Conservation (phyloP, 2,329 filamentous ascomycete genomes). For the Mollisia scopiformis region DNA sequence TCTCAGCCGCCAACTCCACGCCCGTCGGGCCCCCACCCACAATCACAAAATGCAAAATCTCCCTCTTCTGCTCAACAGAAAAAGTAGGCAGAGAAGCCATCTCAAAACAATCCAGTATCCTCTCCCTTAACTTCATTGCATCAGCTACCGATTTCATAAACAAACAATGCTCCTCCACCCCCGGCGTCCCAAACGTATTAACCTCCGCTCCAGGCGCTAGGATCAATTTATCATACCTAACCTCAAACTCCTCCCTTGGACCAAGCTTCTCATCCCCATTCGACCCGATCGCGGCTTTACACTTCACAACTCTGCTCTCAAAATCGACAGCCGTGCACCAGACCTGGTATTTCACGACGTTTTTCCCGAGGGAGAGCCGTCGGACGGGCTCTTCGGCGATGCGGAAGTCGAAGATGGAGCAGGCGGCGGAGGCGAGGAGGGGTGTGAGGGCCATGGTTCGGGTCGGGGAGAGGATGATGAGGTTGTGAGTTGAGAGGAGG, state of each 20-base stretch:
- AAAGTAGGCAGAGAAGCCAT: constrained; percentile 66
- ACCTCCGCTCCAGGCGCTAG: constrained; percentile 44
- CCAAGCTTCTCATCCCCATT: constrained; percentile 17
- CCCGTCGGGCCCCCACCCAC: constrained; percentile 73
- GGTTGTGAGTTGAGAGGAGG: constrained; percentile 34
- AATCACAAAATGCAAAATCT: constrained; percentile 73
- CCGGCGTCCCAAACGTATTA: constrained; percentile 79
- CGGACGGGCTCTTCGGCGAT: constrained; percentile 48
- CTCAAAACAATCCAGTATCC: constrained; percentile 68
- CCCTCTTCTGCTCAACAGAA: constrained; percentile 53
- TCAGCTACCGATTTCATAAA: constrained; percentile 85
- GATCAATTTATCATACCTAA: constrained; percentile 46
- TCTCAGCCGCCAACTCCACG: constrained; percentile 72
- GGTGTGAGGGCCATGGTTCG: constrained; percentile 48
- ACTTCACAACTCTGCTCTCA: constrained; percentile 36
- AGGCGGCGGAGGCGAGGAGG: constrained; percentile 47
- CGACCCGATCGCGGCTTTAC: constrained; percentile 39
- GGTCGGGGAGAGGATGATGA: constrained; percentile 46
- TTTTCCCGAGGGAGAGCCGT: constrained; percentile 31
- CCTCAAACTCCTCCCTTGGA: constrained; percentile 35
- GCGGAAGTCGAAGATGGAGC: constrained; percentile 47
- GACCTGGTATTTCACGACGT: constrained; percentile 44
- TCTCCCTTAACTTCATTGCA: constrained; percentile 67
- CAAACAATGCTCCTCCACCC: constrained; percentile 77
- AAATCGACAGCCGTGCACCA: constrained; percentile 43